A percentile compares a stretch with the other conserved stretches of the same genome.
Conservation (phyloP, 768 basidiomycete genomes). For the Leccinum obscurum region DNA sequence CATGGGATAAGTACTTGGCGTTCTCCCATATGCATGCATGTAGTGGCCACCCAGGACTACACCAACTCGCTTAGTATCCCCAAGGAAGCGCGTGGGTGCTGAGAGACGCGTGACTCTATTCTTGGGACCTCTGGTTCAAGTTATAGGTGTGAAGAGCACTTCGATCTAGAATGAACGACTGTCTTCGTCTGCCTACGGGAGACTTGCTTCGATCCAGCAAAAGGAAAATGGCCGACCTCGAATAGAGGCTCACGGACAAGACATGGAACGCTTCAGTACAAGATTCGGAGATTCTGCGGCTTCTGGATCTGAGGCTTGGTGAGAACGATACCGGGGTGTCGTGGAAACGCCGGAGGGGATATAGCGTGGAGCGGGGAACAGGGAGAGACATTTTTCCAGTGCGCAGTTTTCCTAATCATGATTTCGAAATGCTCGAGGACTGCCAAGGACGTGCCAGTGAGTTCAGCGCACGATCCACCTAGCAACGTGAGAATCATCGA, state of each 20-base stretch:
- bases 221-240: conserved; percentile 2
- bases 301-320: conserved; percentile 13
- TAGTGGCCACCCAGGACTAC: neutral
- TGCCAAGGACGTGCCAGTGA: neutral
- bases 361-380: neutral
- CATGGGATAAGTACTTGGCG: conserved; percentile 16
- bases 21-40: conserved; percentile 8
- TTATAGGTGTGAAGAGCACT: neutral
- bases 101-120: conserved; percentile 11
- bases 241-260: conserved; percentile 14
- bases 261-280: neutral
- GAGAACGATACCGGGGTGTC: conserved; percentile 14
- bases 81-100: neutral
- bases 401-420: conserved; percentile 10
- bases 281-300: conserved; percentile 7
- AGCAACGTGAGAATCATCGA: conserved; percentile 11
- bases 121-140: conserved; percentile 13
- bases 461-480: neutral
- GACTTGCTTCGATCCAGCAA: neutral
- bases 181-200: too few relatives aligned
- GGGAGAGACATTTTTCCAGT: neutral
- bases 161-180: too few relatives aligned
- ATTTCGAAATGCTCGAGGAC: neutral
- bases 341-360: neutral
- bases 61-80: neutral